These are phyloP conservation scores for Aurantiochytrium sp. DNA, from an alignment of 108 stramenopile species.

Conservation along the genomic window DNA sequence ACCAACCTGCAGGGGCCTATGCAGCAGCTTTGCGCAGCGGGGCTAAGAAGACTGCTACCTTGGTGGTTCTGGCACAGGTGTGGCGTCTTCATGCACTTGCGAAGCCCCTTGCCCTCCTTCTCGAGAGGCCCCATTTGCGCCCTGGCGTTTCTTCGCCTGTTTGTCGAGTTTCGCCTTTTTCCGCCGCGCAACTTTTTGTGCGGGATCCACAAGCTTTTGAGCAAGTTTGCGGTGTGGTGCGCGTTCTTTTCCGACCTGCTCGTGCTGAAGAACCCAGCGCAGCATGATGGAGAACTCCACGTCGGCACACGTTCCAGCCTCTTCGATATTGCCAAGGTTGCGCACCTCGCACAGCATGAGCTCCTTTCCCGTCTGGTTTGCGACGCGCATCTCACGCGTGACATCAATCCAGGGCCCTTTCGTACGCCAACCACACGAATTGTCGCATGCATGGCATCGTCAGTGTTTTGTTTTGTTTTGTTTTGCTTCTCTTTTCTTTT, in stretches of 20 bases:
- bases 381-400: constrained; percentile 6
- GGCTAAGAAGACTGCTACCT: too few relatives aligned
- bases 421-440: not conserved
- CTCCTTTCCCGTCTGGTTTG: constrained; percentile 12
- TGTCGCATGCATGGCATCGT: too few relatives aligned
- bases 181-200: not conserved
- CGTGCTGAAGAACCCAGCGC: constrained; percentile 1
- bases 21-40: too few relatives aligned
- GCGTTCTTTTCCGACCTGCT: constrained; percentile 2
- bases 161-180: not conserved
- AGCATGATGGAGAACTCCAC: constrained; percentile 1
- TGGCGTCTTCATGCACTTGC: too few relatives aligned
- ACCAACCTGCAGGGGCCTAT: not conserved
- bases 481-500: too few relatives aligned
- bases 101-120: too few relatives aligned
- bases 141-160: not conserved
- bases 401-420: not conserved
- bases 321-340: not conserved
- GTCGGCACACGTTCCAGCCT: not conserved
- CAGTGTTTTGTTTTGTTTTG: too few relatives aligned
- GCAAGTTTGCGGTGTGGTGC: not conserved
- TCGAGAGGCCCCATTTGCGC: too few relatives aligned
- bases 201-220: not conserved
- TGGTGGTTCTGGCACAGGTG: too few relatives aligned
- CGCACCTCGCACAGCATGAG: not conserved